These are phyloP conservation scores for Gossypium thurberi DNA, from an alignment of 345 rosid genomes.

Conservation along the genomic window DNA sequence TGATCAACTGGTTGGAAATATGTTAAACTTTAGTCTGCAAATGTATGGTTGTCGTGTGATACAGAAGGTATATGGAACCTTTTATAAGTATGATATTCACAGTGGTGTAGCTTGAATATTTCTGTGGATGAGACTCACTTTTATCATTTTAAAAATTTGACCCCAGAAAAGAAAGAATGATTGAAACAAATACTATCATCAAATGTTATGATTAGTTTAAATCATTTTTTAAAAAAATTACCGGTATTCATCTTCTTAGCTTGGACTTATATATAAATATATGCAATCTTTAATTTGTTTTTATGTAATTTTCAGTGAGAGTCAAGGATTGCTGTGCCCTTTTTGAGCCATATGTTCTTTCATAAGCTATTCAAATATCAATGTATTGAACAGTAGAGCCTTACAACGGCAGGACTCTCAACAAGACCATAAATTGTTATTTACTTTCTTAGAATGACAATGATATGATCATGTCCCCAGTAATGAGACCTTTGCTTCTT, in stretches of 20 bases:
- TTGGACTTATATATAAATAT: background rate
- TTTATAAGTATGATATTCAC: background rate
- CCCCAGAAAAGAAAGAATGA: background rate
- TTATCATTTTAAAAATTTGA: background rate
- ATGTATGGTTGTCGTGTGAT: constrained; percentile 99
- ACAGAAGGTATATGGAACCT: constrained; percentile 60
- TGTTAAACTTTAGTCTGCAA: constrained; percentile 84
- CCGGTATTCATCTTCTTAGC: background rate
- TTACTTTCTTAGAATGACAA: background rate
- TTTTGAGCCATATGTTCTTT: background rate
- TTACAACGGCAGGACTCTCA: background rate
- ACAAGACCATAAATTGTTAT: background rate
- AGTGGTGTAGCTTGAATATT: background rate
- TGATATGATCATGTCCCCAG: background rate
- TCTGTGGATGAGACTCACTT: background rate
- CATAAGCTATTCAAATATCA: background rate
- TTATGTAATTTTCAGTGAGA: background rate
- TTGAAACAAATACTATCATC: background rate
- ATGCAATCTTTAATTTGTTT: background rate
- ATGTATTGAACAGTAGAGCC: background rate
- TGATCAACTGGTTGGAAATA: constrained; percentile 80
- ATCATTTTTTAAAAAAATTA: no score
- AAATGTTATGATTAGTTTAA: background rate
- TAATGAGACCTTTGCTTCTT: background rate
- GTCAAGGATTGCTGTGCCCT: background rate